Base-by-base conservation (phyloP, 306 rosid species). In the Cicer arietinum region DNA sequence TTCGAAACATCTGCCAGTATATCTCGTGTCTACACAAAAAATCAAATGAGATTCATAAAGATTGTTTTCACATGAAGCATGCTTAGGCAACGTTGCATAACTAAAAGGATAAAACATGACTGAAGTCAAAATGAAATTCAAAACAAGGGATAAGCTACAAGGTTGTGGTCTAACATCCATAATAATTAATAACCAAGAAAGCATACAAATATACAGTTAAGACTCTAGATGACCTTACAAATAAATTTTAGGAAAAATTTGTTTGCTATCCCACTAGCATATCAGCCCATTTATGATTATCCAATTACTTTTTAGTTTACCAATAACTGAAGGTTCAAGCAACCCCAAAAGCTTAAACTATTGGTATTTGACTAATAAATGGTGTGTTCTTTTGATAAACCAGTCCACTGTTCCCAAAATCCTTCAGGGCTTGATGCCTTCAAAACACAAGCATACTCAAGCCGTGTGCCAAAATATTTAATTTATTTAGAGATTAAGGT, bases 1-100 rank as follows among this genome's bases (percentile, higher is more conserved):
- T 90, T 84, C 74, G 95, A 84, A 63, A 73, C 82, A 70, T 82
- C 92, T 12, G 84, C 84, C 67, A 79, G 68, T 39, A 69, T 17
- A 80, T 42, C 70, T 44, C 62, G 78, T 71, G 69, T 74, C 86
- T 62, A 60, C 17, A 74, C 48, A 37, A 76, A 65, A 66, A 53
- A 35, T 17, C 73, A 85, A 68, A 68, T 48, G 25, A 51, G 22
- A 75, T 45, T 20, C 67, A 20, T 79, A 35, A 79, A 62, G 30
- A 73, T 20, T 64, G 20, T 65, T 65, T 65, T 53, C 78, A 52
- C 60, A 64, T 11, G 59, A 71, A 62, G 51, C 52, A 62, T 18
- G 30, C 43, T 61, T 5, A 37, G 39, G 52, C 46, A 50, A 73
- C 50, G 50, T 43, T 2, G 56, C 65, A 20, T 67, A 64, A 57